Evolutionary conservation across 148 eudicot species (phyloP).

Genomic region (Limonium bicolor): DNA sequence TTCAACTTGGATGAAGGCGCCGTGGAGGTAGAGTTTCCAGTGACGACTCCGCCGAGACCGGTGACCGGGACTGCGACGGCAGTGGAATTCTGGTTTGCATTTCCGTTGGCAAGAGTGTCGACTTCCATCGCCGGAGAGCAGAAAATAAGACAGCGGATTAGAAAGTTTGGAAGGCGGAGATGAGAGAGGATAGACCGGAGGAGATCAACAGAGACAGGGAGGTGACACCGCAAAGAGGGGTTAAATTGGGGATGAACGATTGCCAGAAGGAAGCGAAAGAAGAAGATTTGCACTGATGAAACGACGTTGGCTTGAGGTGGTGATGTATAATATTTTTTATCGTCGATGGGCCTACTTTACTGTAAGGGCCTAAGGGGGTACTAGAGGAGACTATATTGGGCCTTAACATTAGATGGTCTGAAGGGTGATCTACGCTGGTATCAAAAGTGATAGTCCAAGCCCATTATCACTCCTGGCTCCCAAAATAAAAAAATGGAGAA

Average conservation of each 20-base stretch:
- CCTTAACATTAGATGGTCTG: too few species aligned
- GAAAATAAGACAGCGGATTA: background rate
- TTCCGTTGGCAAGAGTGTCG: constrained; percentile 43
- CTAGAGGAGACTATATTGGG: too few species aligned
- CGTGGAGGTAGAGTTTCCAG: constrained; percentile 7
- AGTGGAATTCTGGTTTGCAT: constrained; percentile 16
- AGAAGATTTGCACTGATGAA: background rate
- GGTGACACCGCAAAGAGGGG: background rate
- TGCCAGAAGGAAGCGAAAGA: background rate
- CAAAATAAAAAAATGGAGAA: too few species aligned
- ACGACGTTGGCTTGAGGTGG: background rate
- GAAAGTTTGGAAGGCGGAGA: too few species aligned
- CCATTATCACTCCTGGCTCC: too few species aligned
- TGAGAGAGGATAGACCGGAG: too few species aligned
- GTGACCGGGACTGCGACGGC: constrained; percentile 2
- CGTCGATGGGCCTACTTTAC: too few species aligned
- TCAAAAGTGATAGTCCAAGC: too few species aligned
- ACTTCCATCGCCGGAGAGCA: constrained; percentile 26
- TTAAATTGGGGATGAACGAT: background rate
- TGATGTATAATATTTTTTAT: too few species aligned
- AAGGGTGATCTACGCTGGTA: too few species aligned
- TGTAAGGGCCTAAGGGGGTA: too few species aligned
- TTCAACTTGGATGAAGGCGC: constrained; percentile 20
- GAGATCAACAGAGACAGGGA: background rate
- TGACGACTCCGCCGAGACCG: background rate